These are phyloP conservation scores for Lepidium sativum DNA, from an alignment of 345 rosid genomes.

Conservation along the genomic window DNA sequence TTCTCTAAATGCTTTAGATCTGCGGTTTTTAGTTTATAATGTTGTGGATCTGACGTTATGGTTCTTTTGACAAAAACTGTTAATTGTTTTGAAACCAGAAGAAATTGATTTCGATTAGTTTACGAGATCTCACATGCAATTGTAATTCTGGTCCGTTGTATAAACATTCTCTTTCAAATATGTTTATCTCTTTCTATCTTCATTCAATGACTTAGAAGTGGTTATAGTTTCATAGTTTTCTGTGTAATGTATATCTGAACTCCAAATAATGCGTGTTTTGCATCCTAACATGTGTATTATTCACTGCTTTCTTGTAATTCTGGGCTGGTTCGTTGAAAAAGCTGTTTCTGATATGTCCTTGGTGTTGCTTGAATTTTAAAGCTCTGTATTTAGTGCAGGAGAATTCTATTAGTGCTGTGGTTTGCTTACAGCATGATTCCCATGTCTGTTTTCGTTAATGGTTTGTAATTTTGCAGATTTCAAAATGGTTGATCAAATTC, in stretches of 20 bases:
- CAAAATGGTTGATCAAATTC: conserved; percentile 71
- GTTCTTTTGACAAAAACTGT: neutral
- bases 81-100: neutral
- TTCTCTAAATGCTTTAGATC: neutral
- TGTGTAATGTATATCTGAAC: too few species aligned
- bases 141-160: neutral
- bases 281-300: neutral
- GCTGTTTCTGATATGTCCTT: neutral
- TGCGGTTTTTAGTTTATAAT: neutral
- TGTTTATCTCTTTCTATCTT: neutral
- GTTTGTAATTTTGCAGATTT: conserved; percentile 30
- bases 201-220: neutral
- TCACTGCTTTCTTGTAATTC: neutral
- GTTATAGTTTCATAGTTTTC: neutral
- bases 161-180: neutral
- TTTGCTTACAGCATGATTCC: neutral
- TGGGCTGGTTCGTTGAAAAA: neutral
- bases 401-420: neutral
- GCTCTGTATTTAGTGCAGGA: neutral
- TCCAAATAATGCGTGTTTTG: neutral
- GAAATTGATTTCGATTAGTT: neutral
- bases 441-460: neutral
- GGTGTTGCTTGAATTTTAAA: neutral
- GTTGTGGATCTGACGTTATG: neutral
- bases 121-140: neutral